phyloP scores from a whole-genome alignment of 2,329 filamentous ascomycete genomes.

The Alternaria infectoria region DNA sequence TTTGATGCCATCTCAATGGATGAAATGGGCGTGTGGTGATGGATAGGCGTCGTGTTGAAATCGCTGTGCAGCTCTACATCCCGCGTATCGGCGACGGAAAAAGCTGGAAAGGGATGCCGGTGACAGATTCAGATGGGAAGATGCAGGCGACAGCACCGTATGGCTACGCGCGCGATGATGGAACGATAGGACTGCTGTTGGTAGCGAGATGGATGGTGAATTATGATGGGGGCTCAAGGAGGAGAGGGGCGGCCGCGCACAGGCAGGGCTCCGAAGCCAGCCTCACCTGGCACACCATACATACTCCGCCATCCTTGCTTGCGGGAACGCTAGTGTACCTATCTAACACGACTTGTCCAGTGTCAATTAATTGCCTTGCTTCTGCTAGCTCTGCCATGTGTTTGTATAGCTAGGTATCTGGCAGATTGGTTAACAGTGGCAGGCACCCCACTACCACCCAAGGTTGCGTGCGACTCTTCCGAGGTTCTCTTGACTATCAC shows the following conservation, averaged over 20 bases:
- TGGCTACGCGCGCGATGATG: conserved; percentile 31
- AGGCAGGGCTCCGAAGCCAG: too few relatives aligned
- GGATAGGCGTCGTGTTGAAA: conserved; percentile 22
- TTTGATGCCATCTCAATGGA: conserved; percentile 67
- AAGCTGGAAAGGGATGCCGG: conserved; percentile 34
- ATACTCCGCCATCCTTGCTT: conserved; percentile 14
- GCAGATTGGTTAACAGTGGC: not conserved
- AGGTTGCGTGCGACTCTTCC: not conserved
- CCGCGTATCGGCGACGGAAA: conserved; percentile 24
- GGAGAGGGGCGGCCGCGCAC: too few relatives aligned
- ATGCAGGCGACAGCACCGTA: conserved; percentile 12
- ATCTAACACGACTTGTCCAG: conserved; percentile 10
- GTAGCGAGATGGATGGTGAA: too few relatives aligned
- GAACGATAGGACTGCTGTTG: conserved; percentile 36
- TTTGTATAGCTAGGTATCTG: not conserved
- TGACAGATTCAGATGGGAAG: conserved; percentile 4
- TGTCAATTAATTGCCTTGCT: conserved; percentile 5
- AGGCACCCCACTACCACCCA: not conserved
- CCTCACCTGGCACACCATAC: not conserved
- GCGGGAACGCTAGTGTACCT: conserved; percentile 15
- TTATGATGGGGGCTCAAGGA: too few relatives aligned
- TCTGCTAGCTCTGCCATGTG: not conserved
- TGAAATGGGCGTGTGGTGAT: conserved; percentile 29
- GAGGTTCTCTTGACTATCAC: not conserved
- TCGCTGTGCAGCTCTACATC: conserved; percentile 40